Evolutionary conservation across 2,329 filamentous ascomycete species (phyloP).

Genomic region (Pestalotiopsis sp.): DNA sequence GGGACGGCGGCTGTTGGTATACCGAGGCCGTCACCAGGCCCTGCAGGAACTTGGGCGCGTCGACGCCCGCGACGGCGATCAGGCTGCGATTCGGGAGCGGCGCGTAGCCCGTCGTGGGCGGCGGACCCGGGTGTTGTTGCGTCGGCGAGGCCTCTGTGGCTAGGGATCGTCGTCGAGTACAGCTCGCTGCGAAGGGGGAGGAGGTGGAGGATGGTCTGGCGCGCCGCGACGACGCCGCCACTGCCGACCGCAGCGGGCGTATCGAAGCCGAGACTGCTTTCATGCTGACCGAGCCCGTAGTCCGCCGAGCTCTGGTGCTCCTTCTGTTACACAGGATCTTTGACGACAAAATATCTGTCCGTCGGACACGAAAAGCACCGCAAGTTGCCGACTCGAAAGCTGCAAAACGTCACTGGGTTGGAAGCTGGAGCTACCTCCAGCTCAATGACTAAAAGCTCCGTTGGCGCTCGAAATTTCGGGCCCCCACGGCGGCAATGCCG

Average conservation of each 20-base stretch:
- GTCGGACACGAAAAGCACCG: too few relatives aligned
- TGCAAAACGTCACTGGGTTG: too few relatives aligned
- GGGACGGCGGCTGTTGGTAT: constrained; percentile 53
- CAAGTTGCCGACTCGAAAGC: too few relatives aligned
- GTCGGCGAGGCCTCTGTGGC: constrained; percentile 23
- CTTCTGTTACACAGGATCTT: neutral
- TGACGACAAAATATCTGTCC: neutral
- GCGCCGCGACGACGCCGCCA: neutral
- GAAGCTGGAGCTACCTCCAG: neutral
- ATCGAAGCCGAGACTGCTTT: neutral
- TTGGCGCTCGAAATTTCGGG: neutral
- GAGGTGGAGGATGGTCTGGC: neutral
- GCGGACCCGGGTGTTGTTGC: constrained; percentile 23
- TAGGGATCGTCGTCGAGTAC: neutral
- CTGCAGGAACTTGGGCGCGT: constrained; percentile 83
- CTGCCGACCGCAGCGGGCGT: neutral
- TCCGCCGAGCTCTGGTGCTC: neutral
- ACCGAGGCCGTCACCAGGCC: constrained; percentile 71
- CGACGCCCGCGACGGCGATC: constrained; percentile 75
- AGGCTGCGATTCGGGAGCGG: constrained; percentile 73
- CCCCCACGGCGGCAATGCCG: neutral
- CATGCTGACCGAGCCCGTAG: neutral
- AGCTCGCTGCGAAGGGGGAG: neutral
- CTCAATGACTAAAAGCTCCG: neutral
- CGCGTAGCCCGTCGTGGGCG: constrained; percentile 48